Evolutionary conservation across 2,329 filamentous ascomycete genomes (phyloP).

Genomic region (Davidsoniella australis): DNA sequence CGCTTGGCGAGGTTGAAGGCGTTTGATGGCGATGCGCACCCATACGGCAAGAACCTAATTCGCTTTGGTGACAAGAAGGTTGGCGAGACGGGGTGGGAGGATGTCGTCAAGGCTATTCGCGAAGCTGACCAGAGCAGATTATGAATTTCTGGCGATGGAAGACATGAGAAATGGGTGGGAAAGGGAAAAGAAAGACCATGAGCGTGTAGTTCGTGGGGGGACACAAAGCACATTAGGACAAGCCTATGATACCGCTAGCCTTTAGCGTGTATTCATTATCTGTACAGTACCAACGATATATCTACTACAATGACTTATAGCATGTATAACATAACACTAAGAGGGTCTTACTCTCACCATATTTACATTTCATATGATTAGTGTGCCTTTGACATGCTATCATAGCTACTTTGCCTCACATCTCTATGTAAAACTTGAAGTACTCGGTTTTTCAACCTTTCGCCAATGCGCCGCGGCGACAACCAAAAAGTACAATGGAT

Average conservation of each 20-base stretch:
- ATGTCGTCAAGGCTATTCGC: conserved; percentile 32
- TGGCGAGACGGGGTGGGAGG: conserved; percentile 35
- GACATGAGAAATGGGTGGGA: background rate
- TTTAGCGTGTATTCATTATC: conserved; percentile 12
- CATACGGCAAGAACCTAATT: conserved; percentile 77
- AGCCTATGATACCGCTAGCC: background rate
- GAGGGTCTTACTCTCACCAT: too few relatives aligned
- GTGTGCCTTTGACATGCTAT: too few relatives aligned
- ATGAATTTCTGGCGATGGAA: conserved; percentile 20
- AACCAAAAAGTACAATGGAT: background rate
- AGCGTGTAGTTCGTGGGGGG: background rate
- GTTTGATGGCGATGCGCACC: conserved; percentile 84
- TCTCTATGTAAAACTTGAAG: too few relatives aligned
- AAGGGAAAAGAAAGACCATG: background rate
- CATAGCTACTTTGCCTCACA: too few relatives aligned
- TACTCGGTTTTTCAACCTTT: too few relatives aligned
- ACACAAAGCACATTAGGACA: background rate
- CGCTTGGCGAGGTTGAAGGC: conserved; percentile 79
- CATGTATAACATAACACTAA: background rate
- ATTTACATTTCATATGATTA: too few relatives aligned
- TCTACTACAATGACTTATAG: conserved; percentile 1
- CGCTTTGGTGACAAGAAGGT: conserved; percentile 47
- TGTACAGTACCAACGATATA: conserved; percentile 9
- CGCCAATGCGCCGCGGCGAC: background rate
- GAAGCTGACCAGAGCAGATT: conserved; percentile 32